Evolutionary conservation across 768 basidiomycete genomes (phyloP), one percentile per base, ranked within the genome.

Genomic region (Tylopilus subfusipes): DNA sequence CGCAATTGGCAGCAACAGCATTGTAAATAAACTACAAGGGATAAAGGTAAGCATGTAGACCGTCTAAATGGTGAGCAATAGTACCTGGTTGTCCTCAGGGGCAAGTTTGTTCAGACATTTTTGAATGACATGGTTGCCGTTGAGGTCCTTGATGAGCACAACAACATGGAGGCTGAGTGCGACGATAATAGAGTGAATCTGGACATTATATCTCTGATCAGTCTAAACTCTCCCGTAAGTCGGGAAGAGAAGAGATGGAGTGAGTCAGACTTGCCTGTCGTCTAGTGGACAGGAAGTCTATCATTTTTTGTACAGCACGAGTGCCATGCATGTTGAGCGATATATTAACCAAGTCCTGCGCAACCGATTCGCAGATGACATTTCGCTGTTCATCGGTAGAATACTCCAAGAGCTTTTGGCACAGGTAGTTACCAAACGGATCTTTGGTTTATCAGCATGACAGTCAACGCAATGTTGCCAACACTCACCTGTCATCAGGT

Each of bases 241-340:
- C 75, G 71, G 69, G 74, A 72, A 76, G 72, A 75, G 71, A 69
- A 70, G 61, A 68, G 62, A 61, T 46, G 52, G 62, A 58, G 54
- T 48, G 62, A 59, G 66, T 52, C 45, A 56, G 58, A 83, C 86
- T 82, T 76, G 78, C 91, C 89, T 94, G 93, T 67, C 97, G 79
- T 64, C 91, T 86, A 50, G 92, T 93, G 21, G 95, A 96, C 68
- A 99, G 75, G 78, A 97, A 98, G 72, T 99, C 97, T 59, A 99
- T 97, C 96, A 98, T 98, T 78, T 98, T 98, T 77, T 99, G 97
- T 54, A 98, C 97, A 25, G 97, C 97, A 57, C 97, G 86, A 30
- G 97, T 99, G 30, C 97, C 97, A 73, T 99, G 97, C 97, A 99
- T 99, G 75, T 99, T 99, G 58, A 99, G 79, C 31, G 94, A 97